These are phyloP conservation scores for Akanthomyces uredinophilus DNA, from an alignment of 2,329 filamentous ascomycete genomes.

Conservation along the genomic window DNA sequence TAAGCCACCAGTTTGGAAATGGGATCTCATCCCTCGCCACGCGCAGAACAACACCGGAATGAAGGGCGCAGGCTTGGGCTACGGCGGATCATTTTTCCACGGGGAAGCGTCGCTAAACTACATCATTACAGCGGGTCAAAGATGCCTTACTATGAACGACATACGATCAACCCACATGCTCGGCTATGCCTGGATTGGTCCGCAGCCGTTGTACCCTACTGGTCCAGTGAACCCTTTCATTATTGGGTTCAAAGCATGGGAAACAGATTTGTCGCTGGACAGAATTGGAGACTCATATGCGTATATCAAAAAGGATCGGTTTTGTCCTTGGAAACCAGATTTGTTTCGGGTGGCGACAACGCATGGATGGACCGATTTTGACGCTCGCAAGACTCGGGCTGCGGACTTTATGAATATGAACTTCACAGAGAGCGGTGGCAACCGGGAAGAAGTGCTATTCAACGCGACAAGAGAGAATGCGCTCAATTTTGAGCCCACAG, in stretches of 20 bases:
- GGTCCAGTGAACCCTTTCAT: background rate
- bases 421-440: background rate
- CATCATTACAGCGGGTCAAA: too few species aligned
- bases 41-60: too few species aligned
- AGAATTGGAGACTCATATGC: background rate
- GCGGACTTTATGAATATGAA: background rate
- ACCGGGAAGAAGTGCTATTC: background rate
- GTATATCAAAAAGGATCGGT: background rate
- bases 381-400: background rate
- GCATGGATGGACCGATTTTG: background rate
- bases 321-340: background rate
- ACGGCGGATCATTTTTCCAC: too few species aligned
- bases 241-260: background rate
- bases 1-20: too few species aligned
- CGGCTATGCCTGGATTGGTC: too few species aligned
- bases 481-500: background rate
- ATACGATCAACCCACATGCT: too few species aligned
- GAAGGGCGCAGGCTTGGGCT: too few species aligned
- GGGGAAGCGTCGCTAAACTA: too few species aligned
- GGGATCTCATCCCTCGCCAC: too few species aligned
- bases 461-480: background rate
- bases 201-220: background rate
- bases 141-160: too few species aligned
- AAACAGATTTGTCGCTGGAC: background rate
- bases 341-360: background rate